Evolutionary conservation across 75 land plant genomes (phyloP).

Genomic region (Ceratopteris richardii): DNA sequence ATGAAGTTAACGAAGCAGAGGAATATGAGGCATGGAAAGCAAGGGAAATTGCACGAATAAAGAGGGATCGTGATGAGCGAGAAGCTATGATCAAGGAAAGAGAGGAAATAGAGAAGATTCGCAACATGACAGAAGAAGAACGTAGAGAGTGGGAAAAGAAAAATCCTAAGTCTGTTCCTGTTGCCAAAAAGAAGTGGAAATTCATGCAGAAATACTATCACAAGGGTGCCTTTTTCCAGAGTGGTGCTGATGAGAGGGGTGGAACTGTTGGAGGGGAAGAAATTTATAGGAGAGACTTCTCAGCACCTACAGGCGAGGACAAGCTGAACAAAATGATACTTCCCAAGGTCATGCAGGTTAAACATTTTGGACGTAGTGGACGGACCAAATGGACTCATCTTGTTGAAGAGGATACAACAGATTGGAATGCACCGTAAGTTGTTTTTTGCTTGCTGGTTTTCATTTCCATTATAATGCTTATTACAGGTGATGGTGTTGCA

Average conservation of each 20-base stretch:
- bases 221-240: constrained; percentile 94
- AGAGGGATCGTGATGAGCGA: constrained; percentile 84
- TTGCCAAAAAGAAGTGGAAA: constrained; percentile 89
- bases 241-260: constrained; percentile 47
- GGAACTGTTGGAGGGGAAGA: constrained; percentile 47
- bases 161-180: constrained; percentile 62
- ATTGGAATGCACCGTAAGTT: constrained; percentile 84
- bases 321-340: constrained; percentile 85
- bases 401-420: constrained; percentile 92
- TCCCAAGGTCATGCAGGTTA: constrained; percentile 98
- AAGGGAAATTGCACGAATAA: constrained; percentile 89
- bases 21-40: constrained; percentile 95
- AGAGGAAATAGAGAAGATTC: constrained; percentile 88
- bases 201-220: constrained; percentile 99
- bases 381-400: constrained; percentile 97
- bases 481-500: too few species aligned
- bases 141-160: constrained; percentile 86
- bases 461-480: background rate
- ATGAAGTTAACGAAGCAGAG: constrained; percentile 87
- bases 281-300: constrained; percentile 70
- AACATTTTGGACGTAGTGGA: constrained; percentile 94
- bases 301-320: constrained; percentile 91
- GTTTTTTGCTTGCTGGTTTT: constrained; percentile 1
- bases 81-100: constrained; percentile 82
- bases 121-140: constrained; percentile 97